Conservation (phyloP, 2,329 filamentous ascomycete species). For the Camillea tinctor region DNA sequence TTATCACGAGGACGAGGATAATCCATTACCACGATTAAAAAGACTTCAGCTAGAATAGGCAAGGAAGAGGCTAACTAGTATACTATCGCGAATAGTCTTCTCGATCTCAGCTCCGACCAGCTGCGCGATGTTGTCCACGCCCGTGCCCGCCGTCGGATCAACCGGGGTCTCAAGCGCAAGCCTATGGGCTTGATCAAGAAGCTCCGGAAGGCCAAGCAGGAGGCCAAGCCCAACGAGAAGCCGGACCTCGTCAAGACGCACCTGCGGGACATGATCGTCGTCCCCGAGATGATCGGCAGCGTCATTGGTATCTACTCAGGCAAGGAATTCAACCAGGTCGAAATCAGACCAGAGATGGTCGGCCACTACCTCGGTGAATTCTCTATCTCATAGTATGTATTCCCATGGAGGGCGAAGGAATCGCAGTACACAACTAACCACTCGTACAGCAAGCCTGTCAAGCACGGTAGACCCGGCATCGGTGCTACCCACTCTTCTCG, state of each 20-base stretch:
- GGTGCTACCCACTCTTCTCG: slow-evolving; percentile 99
- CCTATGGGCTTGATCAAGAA: slow-evolving; percentile 99
- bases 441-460: slow-evolving; percentile 85
- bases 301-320: slow-evolving; percentile 99
- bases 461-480: slow-evolving; percentile 99
- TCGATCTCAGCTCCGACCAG: slow-evolving; percentile 97
- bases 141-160: slow-evolving; percentile 97
- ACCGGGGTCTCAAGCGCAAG: slow-evolving; percentile 99
- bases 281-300: slow-evolving; percentile 99
- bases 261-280: slow-evolving; percentile 99
- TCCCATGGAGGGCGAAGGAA: neutral
- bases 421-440: slow-evolving; percentile 48
- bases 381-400: slow-evolving; percentile 97
- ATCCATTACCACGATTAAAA: neutral
- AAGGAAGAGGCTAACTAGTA: slow-evolving; percentile 15
- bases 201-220: slow-evolving; percentile 99
- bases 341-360: slow-evolving; percentile 99
- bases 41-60: neutral
- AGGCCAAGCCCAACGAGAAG: slow-evolving; percentile 99
- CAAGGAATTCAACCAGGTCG: slow-evolving; percentile 99
- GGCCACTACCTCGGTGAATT: slow-evolving; percentile 93
- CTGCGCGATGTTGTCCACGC: slow-evolving; percentile 99
- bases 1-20: neutral
- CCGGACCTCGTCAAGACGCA: slow-evolving; percentile 99
- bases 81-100: slow-evolving; percentile 64